Evolutionary conservation across 1,284 basidiomycete species (phyloP).

Genomic region (Gastroboletus turbinatus): DNA sequence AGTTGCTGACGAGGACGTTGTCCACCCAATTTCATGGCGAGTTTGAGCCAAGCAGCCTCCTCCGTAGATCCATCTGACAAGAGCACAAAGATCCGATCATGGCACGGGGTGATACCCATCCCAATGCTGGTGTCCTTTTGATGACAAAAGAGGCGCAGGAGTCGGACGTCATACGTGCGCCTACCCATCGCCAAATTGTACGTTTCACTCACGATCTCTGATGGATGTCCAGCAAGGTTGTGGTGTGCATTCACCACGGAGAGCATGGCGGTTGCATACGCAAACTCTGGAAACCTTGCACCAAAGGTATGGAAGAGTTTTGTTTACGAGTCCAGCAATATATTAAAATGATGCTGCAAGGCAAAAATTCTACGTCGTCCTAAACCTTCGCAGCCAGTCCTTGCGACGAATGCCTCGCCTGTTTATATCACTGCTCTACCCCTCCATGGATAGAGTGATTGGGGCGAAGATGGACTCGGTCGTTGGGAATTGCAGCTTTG

Average conservation of each 20-base stretch:
- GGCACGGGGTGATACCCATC: conserved; percentile 30
- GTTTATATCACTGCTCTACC: conserved; percentile 56
- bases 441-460: conserved; percentile 26
- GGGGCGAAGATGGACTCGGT: neutral
- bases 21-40: conserved; percentile 42
- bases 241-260: conserved; percentile 83
- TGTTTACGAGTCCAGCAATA: neutral
- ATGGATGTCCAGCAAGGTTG: conserved; percentile 48
- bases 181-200: neutral
- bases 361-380: conserved; percentile 51
- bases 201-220: neutral
- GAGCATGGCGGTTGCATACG: conserved; percentile 75
- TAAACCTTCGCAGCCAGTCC: conserved; percentile 9
- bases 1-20: conserved; percentile 38
- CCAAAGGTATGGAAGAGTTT: conserved; percentile 47
- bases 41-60: conserved; percentile 5
- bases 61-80: neutral
- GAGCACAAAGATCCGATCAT: conserved; percentile 28
- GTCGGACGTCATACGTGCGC: conserved; percentile 30
- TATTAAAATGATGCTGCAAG: conserved; percentile 31
- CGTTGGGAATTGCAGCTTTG: neutral
- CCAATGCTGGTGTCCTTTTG: conserved; percentile 47
- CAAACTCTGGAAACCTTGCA: conserved; percentile 48
- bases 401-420: conserved; percentile 31
- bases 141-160: conserved; percentile 44